Evolutionary conservation across 2,329 filamentous ascomycete species (phyloP), one percentile per base, ranked within the genome.

Genomic region (Dactylella cylindrospora): DNA sequence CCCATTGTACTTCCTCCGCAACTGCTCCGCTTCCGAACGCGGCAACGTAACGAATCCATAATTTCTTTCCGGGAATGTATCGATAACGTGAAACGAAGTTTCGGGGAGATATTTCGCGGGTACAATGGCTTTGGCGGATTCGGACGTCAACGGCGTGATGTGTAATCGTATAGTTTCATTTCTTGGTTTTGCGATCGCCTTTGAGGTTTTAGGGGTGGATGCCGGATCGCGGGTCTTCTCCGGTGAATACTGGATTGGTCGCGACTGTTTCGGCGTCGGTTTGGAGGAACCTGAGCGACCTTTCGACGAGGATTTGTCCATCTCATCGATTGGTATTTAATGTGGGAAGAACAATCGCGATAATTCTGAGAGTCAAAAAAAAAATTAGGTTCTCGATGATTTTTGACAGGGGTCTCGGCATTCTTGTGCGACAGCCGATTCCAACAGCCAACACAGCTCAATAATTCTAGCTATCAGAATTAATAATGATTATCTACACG

Each of bases 21-120:
- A 74, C 73, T 90, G 95, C n/a, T 91, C 86, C 7, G 91, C 93
- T 66, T 95, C 90, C 73, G 82, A 81, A 2, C 72, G 74, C 0
- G 90, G 90, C 29, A 98, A 75, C 39, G 94, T 90, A 60, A 97
- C 78, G 74, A 87, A 98, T 52, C 91, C 93, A 82, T 89, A 98
- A 47, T 82, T 84, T 71, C 83, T 86, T 67, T 98, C 93, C 10
- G 91, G 91, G 66, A 95, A 95, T 0, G 90, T 90, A 70, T 89
- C 81, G 67, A 96, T 75, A 3, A 78, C 77, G 73, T 97, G 91
- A 74, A 85, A 96, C n/a, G 90, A 95, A 46, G 96, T 81, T 71
- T 90, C 88, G 64, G 83, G 82, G 8, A 61, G n/a, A 19, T 62
- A 40, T 31, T 51, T 32, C 2, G 46, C 77, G 17, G 88, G 83